phyloP scores from a whole-genome alignment of 2,329 filamentous ascomycete species.

The Cladobotryum protrusum region DNA sequence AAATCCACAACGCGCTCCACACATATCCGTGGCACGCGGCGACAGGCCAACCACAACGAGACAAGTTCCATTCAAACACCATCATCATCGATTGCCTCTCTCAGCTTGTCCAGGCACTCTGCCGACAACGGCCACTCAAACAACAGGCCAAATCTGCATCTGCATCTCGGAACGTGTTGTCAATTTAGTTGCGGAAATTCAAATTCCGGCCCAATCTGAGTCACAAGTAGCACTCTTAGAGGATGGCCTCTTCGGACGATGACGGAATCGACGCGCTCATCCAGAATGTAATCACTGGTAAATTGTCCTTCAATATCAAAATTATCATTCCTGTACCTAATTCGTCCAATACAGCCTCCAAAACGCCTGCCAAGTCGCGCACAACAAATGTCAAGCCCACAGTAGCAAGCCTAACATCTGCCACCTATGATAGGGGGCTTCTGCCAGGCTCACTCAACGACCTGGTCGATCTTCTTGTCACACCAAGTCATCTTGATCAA shows the following conservation, averaged over 20 bases:
- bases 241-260: conserved; percentile 16
- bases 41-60: too few relatives aligned
- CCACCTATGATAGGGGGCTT: conserved; percentile 64
- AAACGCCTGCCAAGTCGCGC: conserved; percentile 60
- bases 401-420: conserved; percentile 55
- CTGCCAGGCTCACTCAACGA: conserved; percentile 51
- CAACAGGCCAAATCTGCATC: too few relatives aligned
- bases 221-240: conserved; percentile 17
- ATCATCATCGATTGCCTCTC: not conserved
- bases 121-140: too few relatives aligned
- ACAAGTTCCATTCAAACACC: too few relatives aligned
- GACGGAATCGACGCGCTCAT: conserved; percentile 30
- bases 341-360: conserved; percentile 40
- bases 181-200: too few relatives aligned
- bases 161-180: too few relatives aligned
- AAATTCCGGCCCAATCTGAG: conserved; percentile 13
- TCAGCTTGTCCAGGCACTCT: too few relatives aligned
- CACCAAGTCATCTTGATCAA: conserved; percentile 67
- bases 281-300: conserved; percentile 31
- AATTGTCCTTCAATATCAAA: conserved; percentile 1
- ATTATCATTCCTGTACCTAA: not conserved
- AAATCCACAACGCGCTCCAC: too few relatives aligned
- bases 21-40: too few relatives aligned
- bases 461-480: conserved; percentile 61
- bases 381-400: conserved; percentile 54